These are phyloP conservation scores for Saccharomycopsis malanga DNA, from an alignment of 805 yeast genomes.

Conservation along the genomic window DNA sequence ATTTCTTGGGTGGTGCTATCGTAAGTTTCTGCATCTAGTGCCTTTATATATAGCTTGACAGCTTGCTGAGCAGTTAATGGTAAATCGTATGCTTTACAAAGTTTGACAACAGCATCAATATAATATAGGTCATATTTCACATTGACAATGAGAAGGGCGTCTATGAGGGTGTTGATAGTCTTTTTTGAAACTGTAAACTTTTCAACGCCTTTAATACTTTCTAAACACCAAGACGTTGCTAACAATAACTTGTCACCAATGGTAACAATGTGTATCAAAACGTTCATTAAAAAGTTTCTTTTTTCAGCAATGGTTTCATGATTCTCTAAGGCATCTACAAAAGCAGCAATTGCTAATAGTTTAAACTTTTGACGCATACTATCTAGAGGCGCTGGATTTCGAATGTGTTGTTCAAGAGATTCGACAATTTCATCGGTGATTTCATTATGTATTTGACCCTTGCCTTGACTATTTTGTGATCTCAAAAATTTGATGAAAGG, in stretches of 20 bases:
- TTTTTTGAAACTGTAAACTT: not conserved
- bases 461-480: not conserved
- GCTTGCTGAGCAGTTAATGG: conserved; percentile 6
- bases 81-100: not conserved
- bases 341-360: not conserved
- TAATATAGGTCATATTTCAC: conserved; percentile 6
- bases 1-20: not conserved
- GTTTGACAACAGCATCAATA: conserved; percentile 12
- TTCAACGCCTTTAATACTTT: not conserved
- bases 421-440: not conserved
- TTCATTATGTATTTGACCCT: too few relatives aligned
- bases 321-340: not conserved
- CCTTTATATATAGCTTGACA: conserved; percentile 5
- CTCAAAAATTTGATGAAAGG: not conserved
- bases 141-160: conserved; percentile 4
- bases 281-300: not conserved
- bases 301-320: not conserved
- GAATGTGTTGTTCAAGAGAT: not conserved
- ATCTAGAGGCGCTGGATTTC: not conserved
- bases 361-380: not conserved
- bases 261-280: not conserved
- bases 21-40: conserved; percentile 1
- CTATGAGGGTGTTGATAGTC: not conserved
- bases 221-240: not conserved
- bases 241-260: not conserved